Evolutionary conservation across 768 basidiomycete genomes (phyloP).

Genomic region (Mycena indigotica): DNA sequence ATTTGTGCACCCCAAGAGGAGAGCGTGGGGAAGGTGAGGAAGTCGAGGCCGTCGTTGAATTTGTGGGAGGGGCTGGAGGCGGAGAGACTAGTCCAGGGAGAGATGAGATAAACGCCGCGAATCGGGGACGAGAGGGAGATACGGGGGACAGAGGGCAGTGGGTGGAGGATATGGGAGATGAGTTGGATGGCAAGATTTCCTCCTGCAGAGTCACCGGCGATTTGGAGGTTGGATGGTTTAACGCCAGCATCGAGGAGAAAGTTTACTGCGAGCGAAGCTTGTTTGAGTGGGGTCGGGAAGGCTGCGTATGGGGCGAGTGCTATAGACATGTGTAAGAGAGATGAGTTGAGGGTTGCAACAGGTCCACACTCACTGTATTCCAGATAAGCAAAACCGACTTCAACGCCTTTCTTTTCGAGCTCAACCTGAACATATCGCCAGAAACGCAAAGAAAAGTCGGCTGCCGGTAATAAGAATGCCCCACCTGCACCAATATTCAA

Average conservation of each 20-base stretch:
- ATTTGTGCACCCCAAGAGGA: constrained; percentile 24
- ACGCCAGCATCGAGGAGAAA: constrained; percentile 33
- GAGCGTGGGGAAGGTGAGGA: constrained; percentile 20
- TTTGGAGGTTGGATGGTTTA: constrained; percentile 34
- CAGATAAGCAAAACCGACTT: constrained; percentile 33
- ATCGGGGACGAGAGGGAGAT: constrained; percentile 25
- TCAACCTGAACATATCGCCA: constrained; percentile 32
- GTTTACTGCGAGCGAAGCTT: constrained; percentile 30
- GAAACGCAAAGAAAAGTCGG: constrained; percentile 26
- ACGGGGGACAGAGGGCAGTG: constrained; percentile 26
- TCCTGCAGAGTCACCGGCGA: constrained; percentile 42
- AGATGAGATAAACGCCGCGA: constrained; percentile 32
- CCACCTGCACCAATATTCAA: constrained; percentile 32
- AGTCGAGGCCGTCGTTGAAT: constrained; percentile 23
- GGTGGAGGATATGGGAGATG: constrained; percentile 37
- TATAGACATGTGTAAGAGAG: constrained; percentile 3
- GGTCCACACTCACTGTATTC: constrained; percentile 33
- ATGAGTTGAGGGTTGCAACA: background rate
- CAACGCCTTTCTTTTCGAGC: constrained; percentile 25
- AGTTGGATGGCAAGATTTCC: constrained; percentile 33
- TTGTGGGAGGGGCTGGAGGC: constrained; percentile 27
- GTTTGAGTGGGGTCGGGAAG: constrained; percentile 35
- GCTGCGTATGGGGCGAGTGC: constrained; percentile 29
- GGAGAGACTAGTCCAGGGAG: constrained; percentile 38
- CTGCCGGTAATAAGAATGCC: constrained; percentile 30